Percentiles rank a stretch among this genome's conserved stretches.
These are phyloP conservation scores for Leccinum obscurum DNA, from an alignment of 768 basidiomycete genomes.

Conservation along the genomic window DNA sequence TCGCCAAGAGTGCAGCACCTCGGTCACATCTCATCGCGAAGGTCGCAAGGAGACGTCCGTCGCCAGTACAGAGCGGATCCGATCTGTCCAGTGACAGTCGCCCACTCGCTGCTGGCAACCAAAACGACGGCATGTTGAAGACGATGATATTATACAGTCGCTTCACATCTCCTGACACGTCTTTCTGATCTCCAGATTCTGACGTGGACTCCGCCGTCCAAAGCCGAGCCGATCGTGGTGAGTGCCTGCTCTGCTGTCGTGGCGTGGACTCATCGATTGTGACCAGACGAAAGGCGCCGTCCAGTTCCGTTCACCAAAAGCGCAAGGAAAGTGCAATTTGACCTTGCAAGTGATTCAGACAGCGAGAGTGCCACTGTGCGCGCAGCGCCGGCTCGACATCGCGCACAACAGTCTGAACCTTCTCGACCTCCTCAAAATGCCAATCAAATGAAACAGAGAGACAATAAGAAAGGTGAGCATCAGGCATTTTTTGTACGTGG, in stretches of 20 bases:
- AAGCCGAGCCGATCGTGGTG: conserved; percentile 4
- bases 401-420: neutral
- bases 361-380: conserved; percentile 19
- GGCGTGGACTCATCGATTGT: neutral
- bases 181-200: conserved; percentile 15
- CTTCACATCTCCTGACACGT: neutral
- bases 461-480: conserved; percentile 10
- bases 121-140: conserved; percentile 13
- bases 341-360: conserved; percentile 8
- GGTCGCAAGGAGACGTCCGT: conserved; percentile 18
- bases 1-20: conserved; percentile 2
- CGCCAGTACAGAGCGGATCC: neutral
- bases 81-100: conserved; percentile 10
- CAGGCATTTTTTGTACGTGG: neutral
- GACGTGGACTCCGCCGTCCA: conserved; percentile 9
- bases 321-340: conserved; percentile 20
- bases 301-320: neutral
- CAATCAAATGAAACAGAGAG: conserved; percentile 2
- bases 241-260: neutral
- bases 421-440: neutral
- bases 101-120: neutral
- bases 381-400: conserved; percentile 7
- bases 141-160: neutral
- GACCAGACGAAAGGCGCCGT: conserved; percentile 8
- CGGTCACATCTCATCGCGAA: conserved; percentile 3